Evolutionary conservation across 805 yeast genomes (phyloP), one percentile per base, ranked within the genome.

Genomic region (Ogataea kodamae): DNA sequence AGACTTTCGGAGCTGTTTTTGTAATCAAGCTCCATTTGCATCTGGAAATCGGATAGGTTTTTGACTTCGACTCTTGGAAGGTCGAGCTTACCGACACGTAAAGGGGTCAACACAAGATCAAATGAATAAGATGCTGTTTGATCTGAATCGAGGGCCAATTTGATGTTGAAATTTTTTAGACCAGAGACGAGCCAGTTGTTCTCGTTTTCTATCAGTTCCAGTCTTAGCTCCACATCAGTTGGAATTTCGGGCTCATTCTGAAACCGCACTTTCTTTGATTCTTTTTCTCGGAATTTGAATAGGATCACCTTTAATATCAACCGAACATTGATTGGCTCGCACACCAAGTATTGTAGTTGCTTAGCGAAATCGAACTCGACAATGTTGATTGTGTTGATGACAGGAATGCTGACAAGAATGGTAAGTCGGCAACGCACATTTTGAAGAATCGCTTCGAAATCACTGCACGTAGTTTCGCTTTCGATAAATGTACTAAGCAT

Each of bases 111-210:
- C 3, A 70, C 61, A 11, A 88, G 38, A 11, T 67, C 55, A 22
- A 66, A 46, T 4, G 46, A 43, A 25, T 45, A 52, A 2, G 23
- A 22, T 12, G 33, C 28, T 8, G 46, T 47, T 5, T 33, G 25
- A 3, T 40, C 37, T 7, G 39, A 40, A 7, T 36, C 31, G 8
- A 54, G 30, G 22, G 41, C 37, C 17, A 56, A 24, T 9, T 57
- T 63, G 5, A 70, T 57, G 3, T 62, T 52, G 41, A 87, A 72
- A 8, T 64, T 53, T 39, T 76, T 76, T 41, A 72, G 67, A 0
- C 97, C 97, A 5, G 86, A 76, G 4, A 88, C 62, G 3, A 87
- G 53, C 97, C 97, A 90, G 33, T 68, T 72, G 15, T 42, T 54
- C 9, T 87, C 96, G 42, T 35, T 38, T 10, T 55, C 55, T 17